A percentile compares a stretch with the other conserved stretches of the same genome.
These are phyloP conservation scores for Fusarium pseudonygamai DNA, from an alignment of 2,329 filamentous ascomycete species.

Conservation along the genomic window DNA sequence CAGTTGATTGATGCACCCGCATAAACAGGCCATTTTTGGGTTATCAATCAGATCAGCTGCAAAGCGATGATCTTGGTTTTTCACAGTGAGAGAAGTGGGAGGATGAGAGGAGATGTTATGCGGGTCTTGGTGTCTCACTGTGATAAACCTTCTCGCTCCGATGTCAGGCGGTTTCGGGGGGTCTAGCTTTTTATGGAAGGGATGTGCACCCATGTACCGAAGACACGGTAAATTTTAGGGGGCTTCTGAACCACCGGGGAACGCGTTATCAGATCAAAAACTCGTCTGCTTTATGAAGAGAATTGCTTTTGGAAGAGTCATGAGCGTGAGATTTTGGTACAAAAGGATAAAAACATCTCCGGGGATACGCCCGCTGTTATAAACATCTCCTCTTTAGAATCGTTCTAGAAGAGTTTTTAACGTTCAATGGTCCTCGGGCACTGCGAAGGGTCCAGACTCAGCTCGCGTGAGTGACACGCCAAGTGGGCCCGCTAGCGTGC, in stretches of 20 bases:
- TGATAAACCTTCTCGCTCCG: constrained; percentile 28
- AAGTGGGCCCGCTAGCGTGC: constrained; percentile 9
- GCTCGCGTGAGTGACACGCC: background rate
- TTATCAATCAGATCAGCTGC: background rate
- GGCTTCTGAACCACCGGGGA: no score
- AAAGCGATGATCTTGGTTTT: background rate
- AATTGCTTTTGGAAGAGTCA: no score
- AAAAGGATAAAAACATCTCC: accelerated
- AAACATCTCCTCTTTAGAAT: background rate
- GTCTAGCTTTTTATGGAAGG: background rate
- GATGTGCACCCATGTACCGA: background rate
- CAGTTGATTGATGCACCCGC: constrained; percentile 37
- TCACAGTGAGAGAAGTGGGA: constrained; percentile 25
- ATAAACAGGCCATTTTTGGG: constrained; percentile 32
- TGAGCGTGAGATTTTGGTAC: background rate
- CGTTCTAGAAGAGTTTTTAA: background rate
- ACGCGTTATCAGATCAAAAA: background rate
- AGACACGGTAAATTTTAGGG: background rate
- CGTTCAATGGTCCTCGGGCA: background rate
- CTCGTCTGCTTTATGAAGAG: background rate
- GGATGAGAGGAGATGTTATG: background rate
- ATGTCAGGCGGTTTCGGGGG: constrained; percentile 1
- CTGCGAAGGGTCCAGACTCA: background rate
- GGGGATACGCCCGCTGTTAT: background rate
- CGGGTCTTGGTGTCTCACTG: constrained; percentile 27